These are phyloP conservation scores for Gossypium davidsonii DNA, from an alignment of 441 rosid genomes.

Conservation along the genomic window DNA sequence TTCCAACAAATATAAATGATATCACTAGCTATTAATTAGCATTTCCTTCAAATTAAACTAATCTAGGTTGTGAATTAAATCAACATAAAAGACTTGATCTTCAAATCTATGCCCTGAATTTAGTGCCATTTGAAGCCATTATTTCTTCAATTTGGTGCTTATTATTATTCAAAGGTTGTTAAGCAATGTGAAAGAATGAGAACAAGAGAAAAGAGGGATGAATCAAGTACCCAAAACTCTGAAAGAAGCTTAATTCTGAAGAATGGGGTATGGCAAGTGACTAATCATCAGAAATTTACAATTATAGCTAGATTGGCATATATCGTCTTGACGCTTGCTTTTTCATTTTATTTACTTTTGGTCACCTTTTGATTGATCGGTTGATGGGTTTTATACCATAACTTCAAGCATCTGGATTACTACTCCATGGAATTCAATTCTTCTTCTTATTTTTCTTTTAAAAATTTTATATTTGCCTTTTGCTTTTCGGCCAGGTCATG, in stretches of 20 bases:
- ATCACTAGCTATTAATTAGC: too few species aligned
- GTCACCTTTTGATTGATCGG: conserved; percentile 27
- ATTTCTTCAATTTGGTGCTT: too few species aligned
- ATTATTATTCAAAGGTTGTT: neutral
- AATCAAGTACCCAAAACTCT: neutral
- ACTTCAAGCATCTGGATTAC: conserved; percentile 28
- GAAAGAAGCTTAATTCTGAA: neutral
- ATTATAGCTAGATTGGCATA: conserved; percentile 20
- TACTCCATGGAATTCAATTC: conserved; percentile 27
- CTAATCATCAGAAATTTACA: conserved; percentile 31
- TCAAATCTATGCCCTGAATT: neutral
- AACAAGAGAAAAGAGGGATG: neutral
- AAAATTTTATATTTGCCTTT: too few species aligned
- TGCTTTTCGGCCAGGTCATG: neutral
- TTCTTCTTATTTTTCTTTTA: neutral
- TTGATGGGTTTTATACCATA: conserved; percentile 28
- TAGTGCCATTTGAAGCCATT: too few species aligned
- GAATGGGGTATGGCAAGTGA: conserved; percentile 27
- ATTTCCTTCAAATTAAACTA: too few species aligned
- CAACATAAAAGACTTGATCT: too few species aligned
- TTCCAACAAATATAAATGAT: too few species aligned
- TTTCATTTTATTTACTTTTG: conserved; percentile 12
- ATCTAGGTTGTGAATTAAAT: too few species aligned
- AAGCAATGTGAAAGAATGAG: neutral
- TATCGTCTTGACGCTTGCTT: conserved; percentile 13